phyloP scores from a whole-genome alignment of 257 asterid species.

The Gentiana straminea region DNA sequence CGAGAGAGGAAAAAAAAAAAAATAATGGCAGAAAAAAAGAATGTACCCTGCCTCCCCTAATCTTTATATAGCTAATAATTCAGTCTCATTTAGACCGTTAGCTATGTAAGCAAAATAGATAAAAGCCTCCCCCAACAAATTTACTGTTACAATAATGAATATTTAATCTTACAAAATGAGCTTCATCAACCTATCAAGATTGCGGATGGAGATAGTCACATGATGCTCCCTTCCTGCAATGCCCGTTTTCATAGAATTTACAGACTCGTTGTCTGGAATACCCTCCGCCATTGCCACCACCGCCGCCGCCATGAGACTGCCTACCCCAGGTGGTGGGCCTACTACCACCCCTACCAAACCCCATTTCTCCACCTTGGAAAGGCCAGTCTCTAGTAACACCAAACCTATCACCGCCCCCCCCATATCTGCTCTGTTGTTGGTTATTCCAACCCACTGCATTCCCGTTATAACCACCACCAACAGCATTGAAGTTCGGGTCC shows the following conservation, averaged over 20 bases:
- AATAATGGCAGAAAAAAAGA: too few relatives aligned
- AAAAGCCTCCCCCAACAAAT: not conserved
- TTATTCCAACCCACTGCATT: slow-evolving; percentile 48
- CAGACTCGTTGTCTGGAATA: slow-evolving; percentile 76
- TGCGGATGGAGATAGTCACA: slow-evolving; percentile 82
- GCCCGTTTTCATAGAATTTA: slow-evolving; percentile 82
- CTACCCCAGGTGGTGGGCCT: slow-evolving; percentile 55
- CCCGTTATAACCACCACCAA: slow-evolving; percentile 29
- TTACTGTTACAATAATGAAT: slow-evolving; percentile 13
- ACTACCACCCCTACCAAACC: slow-evolving; percentile 37
- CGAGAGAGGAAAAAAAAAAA: too few relatives aligned
- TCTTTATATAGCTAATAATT: not conserved
- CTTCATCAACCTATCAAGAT: slow-evolving; percentile 8
- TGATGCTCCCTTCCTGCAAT: slow-evolving; percentile 83
- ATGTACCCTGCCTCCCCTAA: too few relatives aligned
- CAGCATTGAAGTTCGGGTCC: slow-evolving; percentile 31
- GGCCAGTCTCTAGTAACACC: slow-evolving; percentile 60
- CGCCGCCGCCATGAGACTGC: slow-evolving; percentile 47
- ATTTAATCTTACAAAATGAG: slow-evolving; percentile 1
- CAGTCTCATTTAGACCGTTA: slow-evolving; percentile 4
- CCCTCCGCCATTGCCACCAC: slow-evolving; percentile 45
- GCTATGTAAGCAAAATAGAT: not conserved
- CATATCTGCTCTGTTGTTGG: slow-evolving; percentile 39
- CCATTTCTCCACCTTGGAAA: slow-evolving; percentile 46
- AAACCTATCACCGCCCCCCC: slow-evolving; percentile 40